Evolutionary conservation across 169 alveolate genomes (phyloP).

Genomic region (Cyclospora cayetanensis): DNA sequence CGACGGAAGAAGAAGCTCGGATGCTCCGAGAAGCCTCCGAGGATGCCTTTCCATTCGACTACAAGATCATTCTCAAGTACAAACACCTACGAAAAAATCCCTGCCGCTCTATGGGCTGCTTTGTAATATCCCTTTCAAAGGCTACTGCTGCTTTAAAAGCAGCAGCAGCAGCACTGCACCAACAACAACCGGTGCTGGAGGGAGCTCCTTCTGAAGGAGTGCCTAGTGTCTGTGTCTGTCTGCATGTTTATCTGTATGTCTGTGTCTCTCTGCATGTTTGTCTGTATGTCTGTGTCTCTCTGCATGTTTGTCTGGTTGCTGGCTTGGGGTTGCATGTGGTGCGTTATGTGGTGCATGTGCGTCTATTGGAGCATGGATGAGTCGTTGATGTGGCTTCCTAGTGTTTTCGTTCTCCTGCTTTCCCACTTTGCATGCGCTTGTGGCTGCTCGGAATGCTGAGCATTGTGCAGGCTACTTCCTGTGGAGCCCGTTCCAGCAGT

Average conservation of each 20-base stretch:
- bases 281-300: neutral
- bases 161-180: neutral
- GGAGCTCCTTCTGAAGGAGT: neutral
- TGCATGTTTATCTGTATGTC: too few relatives aligned
- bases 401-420: too few relatives aligned
- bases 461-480: slow-evolving; percentile 58
- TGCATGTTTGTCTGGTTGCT: too few relatives aligned
- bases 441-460: too few relatives aligned
- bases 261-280: neutral
- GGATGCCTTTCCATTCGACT: slow-evolving; percentile 46
- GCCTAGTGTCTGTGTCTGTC: too few relatives aligned
- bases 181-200: neutral
- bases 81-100: neutral
- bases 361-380: too few relatives aligned
- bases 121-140: neutral
- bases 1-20: neutral
- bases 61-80: slow-evolving; percentile 61
- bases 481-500: slow-evolving; percentile 37
- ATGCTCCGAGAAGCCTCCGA: neutral
- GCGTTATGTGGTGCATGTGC: too few relatives aligned
- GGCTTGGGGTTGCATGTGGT: too few relatives aligned
- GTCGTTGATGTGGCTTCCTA: too few relatives aligned
- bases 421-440: too few relatives aligned
- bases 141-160: neutral
- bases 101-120: neutral